Evolutionary conservation across 805 yeast genomes (phyloP).

Genomic region (Brettanomyces naardenensis): DNA sequence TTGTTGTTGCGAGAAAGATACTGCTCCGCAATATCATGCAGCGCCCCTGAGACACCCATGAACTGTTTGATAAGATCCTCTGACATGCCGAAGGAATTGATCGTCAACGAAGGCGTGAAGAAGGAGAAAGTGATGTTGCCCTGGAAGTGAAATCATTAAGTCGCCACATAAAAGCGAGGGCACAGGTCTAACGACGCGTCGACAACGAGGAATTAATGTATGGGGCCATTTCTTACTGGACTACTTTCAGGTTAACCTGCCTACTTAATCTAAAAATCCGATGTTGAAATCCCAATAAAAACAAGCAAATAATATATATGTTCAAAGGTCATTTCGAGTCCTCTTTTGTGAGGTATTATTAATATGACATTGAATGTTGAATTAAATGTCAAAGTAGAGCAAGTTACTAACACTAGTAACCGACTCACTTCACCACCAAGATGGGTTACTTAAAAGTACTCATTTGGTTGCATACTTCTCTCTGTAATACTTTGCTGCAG

Average conservation of each 20-base stretch:
- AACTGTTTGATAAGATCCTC: conserved; percentile 10
- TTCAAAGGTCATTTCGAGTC: conserved; percentile 8
- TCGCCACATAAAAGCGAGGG: too few species aligned
- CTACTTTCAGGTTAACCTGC: too few species aligned
- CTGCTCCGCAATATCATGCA: conserved; percentile 29
- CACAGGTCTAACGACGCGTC: too few species aligned
- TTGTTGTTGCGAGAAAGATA: conserved; percentile 26
- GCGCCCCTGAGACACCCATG: conserved; percentile 14
- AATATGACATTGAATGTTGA: conserved; percentile 8
- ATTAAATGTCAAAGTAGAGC: too few species aligned
- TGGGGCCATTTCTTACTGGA: too few species aligned
- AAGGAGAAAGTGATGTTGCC: too few species aligned
- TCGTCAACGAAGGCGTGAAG: too few species aligned
- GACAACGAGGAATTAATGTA: too few species aligned
- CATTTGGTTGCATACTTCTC: conserved; percentile 27
- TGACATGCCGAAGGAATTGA: conserved; percentile 6
- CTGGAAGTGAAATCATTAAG: too few species aligned
- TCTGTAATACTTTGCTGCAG: conserved; percentile 96
- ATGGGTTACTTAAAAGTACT: too few species aligned
- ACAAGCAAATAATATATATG: conserved; percentile 7
- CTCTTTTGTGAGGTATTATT: conserved; percentile 4
- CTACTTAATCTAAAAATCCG: conserved; percentile 27
- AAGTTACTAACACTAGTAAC: too few species aligned
- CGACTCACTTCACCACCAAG: too few species aligned
- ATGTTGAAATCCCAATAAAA: conserved; percentile 39